These are phyloP conservation scores for Proliferodiscus dingleyae DNA, from an alignment of 2,329 filamentous ascomycete species.

Conservation along the genomic window DNA sequence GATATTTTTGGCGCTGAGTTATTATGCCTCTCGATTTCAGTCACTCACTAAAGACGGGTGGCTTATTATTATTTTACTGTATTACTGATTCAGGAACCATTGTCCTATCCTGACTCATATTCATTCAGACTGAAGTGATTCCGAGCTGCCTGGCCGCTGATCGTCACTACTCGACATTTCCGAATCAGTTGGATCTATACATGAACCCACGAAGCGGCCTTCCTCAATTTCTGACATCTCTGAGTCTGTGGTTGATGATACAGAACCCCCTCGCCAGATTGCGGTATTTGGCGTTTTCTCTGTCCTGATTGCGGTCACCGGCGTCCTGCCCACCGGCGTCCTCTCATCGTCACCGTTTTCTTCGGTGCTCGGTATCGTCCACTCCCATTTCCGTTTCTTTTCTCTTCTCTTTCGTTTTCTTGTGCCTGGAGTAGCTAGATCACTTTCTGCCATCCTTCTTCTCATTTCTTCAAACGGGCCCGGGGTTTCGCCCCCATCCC, in stretches of 20 bases:
- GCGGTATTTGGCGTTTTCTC: slow-evolving; percentile 21
- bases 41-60: neutral
- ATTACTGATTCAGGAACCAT: neutral
- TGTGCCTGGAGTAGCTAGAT: slow-evolving; percentile 22
- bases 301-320: slow-evolving; percentile 20
- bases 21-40: neutral
- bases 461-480: slow-evolving; percentile 61
- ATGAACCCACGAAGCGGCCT: neutral
- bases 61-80: neutral
- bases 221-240: slow-evolving; percentile 15
- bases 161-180: slow-evolving; percentile 5
- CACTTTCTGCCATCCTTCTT: slow-evolving; percentile 46
- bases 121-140: neutral
- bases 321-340: slow-evolving; percentile 11
- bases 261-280: slow-evolving; percentile 18
- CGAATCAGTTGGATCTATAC: slow-evolving; percentile 4
- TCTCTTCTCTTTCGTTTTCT: slow-evolving; percentile 52
- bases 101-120: neutral
- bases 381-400: slow-evolving; percentile 61
- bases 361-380: slow-evolving; percentile 47
- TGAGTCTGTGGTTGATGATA: slow-evolving; percentile 11
- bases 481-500: slow-evolving; percentile 57
- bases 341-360: slow-evolving; percentile 42
- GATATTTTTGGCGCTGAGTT: neutral
- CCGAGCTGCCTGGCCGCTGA: neutral